Evolutionary conservation across 495 filamentous ascomycete genomes (phyloP), one percentile per base, ranked within the genome.

Genomic region (Hypoxylon perforatum): DNA sequence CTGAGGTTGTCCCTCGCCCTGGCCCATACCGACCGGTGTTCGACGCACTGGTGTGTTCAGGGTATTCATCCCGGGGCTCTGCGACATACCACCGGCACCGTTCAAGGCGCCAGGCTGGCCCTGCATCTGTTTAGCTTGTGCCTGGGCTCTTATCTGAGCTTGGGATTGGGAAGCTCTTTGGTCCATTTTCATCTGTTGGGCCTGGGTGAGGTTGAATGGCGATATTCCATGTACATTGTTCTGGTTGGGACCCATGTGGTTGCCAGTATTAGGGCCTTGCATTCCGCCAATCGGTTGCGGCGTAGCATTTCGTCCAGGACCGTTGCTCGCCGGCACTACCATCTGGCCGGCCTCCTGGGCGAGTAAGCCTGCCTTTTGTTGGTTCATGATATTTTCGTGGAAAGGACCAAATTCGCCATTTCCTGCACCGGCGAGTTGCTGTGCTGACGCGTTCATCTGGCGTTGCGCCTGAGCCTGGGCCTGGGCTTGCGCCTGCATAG

Each of bases 11-110:
- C 68, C 70, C 54, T 74, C 73, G 18, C 44, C 58, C 63, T 74
- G 66, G 39, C 65, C 73, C 76, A 81, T 80, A 38, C 78, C 73
- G 0, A 76, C 73, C 15, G 81, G 77, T 11, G 81, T 76, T 19
- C 79, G 78, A 19, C 76, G 75, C 67, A 82, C 77, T 12, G 83
- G 82, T 1, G 81, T 75, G 45, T 81, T 85, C 39, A 84, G 53
- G 1, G 80, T 82, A 42, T 74, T 75, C 81, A 85, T 81, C 0
- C 75, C 79, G 7, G 84, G 84, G 55, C 82, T 85, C 56, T 83
- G 84, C 7, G 82, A 82, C 15, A 80, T 73, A 12, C 75, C 73
- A 11, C 80, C 74, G 10, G 75, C 74, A 0, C 75, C 81, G 14
- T 72, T 68, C 50, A 83, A 71, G 21, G 75, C 78, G 5, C 80